Percentiles rank a stretch among this genome's conserved stretches.
These are phyloP conservation scores for Maudiozyma saulgeensis DNA, from an alignment of 805 yeast genomes.

Conservation along the genomic window DNA sequence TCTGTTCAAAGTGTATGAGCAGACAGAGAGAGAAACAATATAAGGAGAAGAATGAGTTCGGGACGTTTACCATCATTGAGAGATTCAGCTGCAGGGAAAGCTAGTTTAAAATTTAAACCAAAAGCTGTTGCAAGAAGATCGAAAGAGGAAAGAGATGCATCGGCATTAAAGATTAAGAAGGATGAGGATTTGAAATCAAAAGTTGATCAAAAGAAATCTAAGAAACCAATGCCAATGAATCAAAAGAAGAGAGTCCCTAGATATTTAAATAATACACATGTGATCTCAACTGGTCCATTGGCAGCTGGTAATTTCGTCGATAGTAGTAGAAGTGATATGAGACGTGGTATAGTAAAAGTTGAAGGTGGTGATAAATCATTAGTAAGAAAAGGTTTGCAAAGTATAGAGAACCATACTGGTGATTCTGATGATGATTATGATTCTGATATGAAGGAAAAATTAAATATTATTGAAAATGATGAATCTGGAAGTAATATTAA, in stretches of 20 bases:
- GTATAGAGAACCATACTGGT: conserved; percentile 18
- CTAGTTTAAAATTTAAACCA: conserved; percentile 70
- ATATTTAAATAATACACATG: conserved; percentile 38
- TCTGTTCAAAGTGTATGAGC: too few relatives aligned
- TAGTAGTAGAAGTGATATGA: conserved; percentile 14
- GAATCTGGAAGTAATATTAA: conserved; percentile 7
- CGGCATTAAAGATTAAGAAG: conserved; percentile 47
- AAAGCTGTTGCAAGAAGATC: conserved; percentile 78
- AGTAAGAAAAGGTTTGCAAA: conserved; percentile 19
- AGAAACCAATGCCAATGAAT: conserved; percentile 10
- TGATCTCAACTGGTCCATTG: conserved; percentile 65
- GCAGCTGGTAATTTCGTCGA: conserved; percentile 45
- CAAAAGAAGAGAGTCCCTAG: conserved; percentile 23
- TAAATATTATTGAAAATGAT: conserved; percentile 29
- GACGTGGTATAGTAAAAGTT: conserved; percentile 19
- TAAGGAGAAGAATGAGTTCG: conserved; percentile 7
- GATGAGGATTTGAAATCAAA: conserved; percentile 10
- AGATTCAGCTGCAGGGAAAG: conserved; percentile 23
- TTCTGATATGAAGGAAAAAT: conserved; percentile 8
- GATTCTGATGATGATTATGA: conserved; percentile 36
- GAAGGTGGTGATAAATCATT: conserved; percentile 9
- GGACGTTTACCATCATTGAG: conserved; percentile 30
- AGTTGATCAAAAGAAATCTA: conserved; percentile 9
- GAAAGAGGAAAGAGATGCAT: conserved; percentile 73
- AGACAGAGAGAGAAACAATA: too few relatives aligned